Conservation (phyloP, 2,329 filamentous ascomycete species). For the Kalmusia sp. region DNA sequence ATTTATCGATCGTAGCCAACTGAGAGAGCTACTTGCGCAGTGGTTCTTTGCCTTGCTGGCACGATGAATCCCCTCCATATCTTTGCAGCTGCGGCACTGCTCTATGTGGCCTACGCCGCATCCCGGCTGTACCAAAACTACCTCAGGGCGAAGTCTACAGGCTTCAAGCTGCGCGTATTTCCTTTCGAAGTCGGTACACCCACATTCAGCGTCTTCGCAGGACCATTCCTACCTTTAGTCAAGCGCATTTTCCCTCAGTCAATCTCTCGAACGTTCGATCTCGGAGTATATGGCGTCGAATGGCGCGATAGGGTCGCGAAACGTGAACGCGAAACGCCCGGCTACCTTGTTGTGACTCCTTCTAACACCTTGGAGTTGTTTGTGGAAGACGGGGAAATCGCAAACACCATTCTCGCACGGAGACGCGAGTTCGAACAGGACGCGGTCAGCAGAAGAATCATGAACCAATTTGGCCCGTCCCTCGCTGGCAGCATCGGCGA, state of each 20-base stretch:
- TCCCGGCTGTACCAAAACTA: neutral
- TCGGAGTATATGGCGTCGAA: constrained; percentile 1
- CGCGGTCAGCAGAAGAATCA: neutral
- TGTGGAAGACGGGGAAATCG: constrained; percentile 1
- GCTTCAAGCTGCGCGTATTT: neutral
- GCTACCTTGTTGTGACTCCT: neutral
- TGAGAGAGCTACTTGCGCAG: too few species aligned
- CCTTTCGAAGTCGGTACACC: neutral
- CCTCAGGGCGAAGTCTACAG: neutral
- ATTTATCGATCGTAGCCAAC: too few species aligned
- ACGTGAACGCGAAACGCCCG: constrained; percentile 2
- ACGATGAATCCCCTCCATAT: neutral
- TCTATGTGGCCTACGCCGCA: neutral
- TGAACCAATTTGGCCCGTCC: neutral
- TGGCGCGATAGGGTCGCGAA: constrained; percentile 3
- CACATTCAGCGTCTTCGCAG: neutral
- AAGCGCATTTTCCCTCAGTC: neutral
- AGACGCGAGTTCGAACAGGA: constrained; percentile 1
- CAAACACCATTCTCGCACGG: neutral
- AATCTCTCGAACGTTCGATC: neutral
- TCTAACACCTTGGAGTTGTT: neutral
- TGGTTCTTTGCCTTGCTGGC: too few species aligned
- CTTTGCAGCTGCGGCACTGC: neutral
- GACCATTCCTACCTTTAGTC: neutral
- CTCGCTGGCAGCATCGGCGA: constrained; percentile 5